A percentile compares a stretch with the other conserved stretches of the same genome.
Conservation (phyloP, 805 yeast genomes). For the Teunomyces stri region DNA sequence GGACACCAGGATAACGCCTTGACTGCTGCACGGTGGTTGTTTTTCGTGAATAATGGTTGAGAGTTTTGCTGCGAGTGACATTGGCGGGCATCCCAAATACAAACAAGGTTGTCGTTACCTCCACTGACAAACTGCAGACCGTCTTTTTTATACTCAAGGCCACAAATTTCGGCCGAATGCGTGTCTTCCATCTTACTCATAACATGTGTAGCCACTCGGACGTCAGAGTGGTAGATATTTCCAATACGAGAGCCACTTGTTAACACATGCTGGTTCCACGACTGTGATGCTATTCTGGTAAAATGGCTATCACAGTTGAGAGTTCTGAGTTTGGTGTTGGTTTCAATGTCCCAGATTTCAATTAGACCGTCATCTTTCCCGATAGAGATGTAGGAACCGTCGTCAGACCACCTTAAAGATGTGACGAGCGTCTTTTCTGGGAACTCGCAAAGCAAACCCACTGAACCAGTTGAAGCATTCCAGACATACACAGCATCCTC, state of each 20-base stretch:
- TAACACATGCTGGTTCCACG: conserved; percentile 80
- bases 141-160: conserved; percentile 79
- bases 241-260: conserved; percentile 91
- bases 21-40: conserved; percentile 88
- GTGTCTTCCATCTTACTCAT: conserved; percentile 47
- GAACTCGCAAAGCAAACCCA: conserved; percentile 60
- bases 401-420: conserved; percentile 87
- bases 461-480: conserved; percentile 85
- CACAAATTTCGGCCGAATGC: conserved; percentile 91
- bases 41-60: conserved; percentile 69
- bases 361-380: conserved; percentile 81
- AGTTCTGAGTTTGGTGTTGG: conserved; percentile 69
- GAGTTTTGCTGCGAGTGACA: conserved; percentile 23
- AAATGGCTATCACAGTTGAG: conserved; percentile 62
- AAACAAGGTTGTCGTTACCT: conserved; percentile 90
- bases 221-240: conserved; percentile 83
- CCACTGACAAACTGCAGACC: conserved; percentile 88
- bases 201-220: conserved; percentile 76
- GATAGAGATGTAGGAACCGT: conserved; percentile 79
- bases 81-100: conserved; percentile 84
- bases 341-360: conserved; percentile 92
- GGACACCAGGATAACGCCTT: conserved; percentile 97
- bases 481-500: conserved; percentile 83
- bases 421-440: conserved; percentile 51
- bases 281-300: conserved; percentile 76